Evolutionary conservation across 257 asterid genomes (phyloP).

Genomic region (Solanum tarijense): DNA sequence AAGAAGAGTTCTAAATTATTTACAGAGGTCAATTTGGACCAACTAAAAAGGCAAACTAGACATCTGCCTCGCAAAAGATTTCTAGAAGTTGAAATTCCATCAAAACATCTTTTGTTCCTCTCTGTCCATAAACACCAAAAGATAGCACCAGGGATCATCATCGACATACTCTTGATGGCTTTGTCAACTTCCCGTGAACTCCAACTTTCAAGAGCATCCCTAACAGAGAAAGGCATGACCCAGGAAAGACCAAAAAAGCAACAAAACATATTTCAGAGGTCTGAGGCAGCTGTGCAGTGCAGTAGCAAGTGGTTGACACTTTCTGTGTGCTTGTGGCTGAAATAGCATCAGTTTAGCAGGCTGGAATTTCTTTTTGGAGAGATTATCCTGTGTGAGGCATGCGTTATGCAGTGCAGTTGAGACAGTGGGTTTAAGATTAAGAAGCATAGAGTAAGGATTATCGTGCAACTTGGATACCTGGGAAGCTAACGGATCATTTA

Average conservation of each 20-base stretch:
- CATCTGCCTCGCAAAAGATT: not conserved
- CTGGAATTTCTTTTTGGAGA: not conserved
- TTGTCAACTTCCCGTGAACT: not conserved
- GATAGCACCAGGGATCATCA: not conserved
- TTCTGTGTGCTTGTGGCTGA: not conserved
- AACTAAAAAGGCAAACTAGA: not conserved
- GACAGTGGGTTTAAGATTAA: not conserved
- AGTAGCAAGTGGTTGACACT: not conserved
- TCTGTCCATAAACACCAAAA: not conserved
- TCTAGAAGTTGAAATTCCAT: not conserved
- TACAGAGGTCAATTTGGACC: not conserved
- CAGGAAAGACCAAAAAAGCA: not conserved
- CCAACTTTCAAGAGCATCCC: not conserved
- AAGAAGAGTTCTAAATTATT: too few species aligned
- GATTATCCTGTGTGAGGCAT: not conserved
- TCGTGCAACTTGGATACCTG: not conserved
- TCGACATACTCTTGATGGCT: not conserved
- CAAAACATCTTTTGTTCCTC: not conserved
- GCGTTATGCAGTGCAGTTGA: not conserved
- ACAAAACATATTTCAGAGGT: not conserved
- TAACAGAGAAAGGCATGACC: not conserved
- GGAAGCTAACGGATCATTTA: not conserved
- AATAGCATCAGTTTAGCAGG: not conserved
- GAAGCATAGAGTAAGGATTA: not conserved
- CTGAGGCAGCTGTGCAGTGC: not conserved